Evolutionary conservation across 1,284 basidiomycete genomes (phyloP), one percentile per base, ranked within the genome.

Genomic region (Sanghuangporus weigelae): DNA sequence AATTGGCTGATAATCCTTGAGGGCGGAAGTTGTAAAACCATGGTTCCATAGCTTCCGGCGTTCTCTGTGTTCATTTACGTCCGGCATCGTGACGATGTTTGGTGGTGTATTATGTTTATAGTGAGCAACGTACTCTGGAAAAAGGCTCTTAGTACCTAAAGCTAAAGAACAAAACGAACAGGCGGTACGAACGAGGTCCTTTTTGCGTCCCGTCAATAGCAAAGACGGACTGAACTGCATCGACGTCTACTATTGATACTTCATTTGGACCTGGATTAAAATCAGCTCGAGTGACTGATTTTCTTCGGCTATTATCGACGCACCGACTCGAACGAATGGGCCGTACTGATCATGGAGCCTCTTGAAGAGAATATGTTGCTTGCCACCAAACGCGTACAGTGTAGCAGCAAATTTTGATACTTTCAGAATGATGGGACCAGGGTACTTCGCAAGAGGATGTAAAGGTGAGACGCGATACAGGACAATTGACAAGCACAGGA

Each of bases 11-110:
- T 79, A 81, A 35, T 74, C 75, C 64, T 71, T 76, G 21, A 81
- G 63, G 6, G 78, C 71, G 16, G 72, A 67, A 5, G 72, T 70
- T 54, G 70, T 75, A 66, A 81, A 79, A 3, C 74, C 80, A 40
- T 73, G 72, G 62, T 73, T 77, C 80, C 80, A 81, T 7, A 73
- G 72, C 57, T 72, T 73, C 36, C 80, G 76, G 39, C 75, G 69
- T 12, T 73, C 70, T 3, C 73, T 70, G 65, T 81, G 80, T 36
- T 74, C 73, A 23, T 71, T 69, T 19, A 72, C 65, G 67, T 78
- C 71, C 10, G 73, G 72, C 7, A 73, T 68, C 16, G 57, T 14
- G 38, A 65, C 31, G n/a, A 65, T 31, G 8, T 46, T 49, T 2
- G 63, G 40, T 2, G 59, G 36, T 14, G 51, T 50, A 2, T n/a